Base-by-base conservation (phyloP, 805 yeast genomes). In the Monosporozyma yasuniensis region DNA sequence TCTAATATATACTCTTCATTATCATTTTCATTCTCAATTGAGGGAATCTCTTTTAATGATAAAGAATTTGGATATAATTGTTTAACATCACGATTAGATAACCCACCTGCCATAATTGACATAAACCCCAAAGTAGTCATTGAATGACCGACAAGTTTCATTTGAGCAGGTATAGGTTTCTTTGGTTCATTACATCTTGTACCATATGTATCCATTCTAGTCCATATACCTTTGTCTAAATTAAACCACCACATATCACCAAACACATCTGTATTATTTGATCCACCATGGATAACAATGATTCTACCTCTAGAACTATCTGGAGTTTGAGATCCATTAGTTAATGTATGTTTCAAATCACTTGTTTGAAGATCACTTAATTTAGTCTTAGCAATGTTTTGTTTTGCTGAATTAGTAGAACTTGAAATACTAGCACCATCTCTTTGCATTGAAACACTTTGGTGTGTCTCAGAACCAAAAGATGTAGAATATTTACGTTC, bases 191-290 rank as follows among this genome's bases (percentile, higher is more conserved):
- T 48, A 44, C 55, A 27, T 47, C 47, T 37, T 48, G 60, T 43
- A 48, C 47, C 47, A 43, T 42, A 57, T 3, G 57, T 54, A 10
- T 44, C 54, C 23, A 48, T 47, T 44, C 49, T 48, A 14, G 50
- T 51, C 82, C 82, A 78, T 1, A 59, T 57, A 50, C 73, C 78
- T 1, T 65, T 54, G 27, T 68, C 69, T 23, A 77, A 55, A 53
- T 75, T 73, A 53, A 74, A 77, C 65, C 71, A 68, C 81, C 81
- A 78, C 56, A 71, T 56, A 60, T 77, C 81, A 25, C 78, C 76
- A 23, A 65, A 57, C 10, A 76, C 69, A 16, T 66, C 60, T 9
- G 48, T 43, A 25, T 63, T 59, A 44, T 65, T 54, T 0, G 73
- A 69, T 3, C 75, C 75, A 22, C 75, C 75, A 50, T 72, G 74